Percentiles rank a stretch among this genome's conserved stretches.
Evolutionary conservation across 2,329 filamentous ascomycete species (phyloP).

Genomic region (Ustilaginoidea virens): DNA sequence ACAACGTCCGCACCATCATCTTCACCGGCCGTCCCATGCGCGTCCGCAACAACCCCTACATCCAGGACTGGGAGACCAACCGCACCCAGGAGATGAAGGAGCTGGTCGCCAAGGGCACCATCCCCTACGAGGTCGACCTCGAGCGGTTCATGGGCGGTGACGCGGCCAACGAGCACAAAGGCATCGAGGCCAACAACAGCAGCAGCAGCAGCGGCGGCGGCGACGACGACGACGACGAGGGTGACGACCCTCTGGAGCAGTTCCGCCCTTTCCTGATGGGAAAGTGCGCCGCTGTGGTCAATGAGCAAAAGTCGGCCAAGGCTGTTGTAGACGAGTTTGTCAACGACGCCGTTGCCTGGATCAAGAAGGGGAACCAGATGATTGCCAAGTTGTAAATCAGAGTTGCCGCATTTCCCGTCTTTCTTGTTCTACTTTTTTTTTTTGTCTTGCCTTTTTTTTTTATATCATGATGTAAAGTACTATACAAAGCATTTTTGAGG

Average conservation of each 20-base stretch:
- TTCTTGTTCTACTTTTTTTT: not conserved
- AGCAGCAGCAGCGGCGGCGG: slow-evolving; percentile 51
- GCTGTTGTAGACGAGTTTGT: slow-evolving; percentile 92
- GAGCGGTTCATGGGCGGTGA: slow-evolving; percentile 60
- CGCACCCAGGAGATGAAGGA: slow-evolving; percentile 81
- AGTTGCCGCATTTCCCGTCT: not conserved
- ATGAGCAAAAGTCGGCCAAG: slow-evolving; percentile 84
- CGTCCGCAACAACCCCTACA: slow-evolving; percentile 87
- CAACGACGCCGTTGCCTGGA: slow-evolving; percentile 54
- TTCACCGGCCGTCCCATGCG: slow-evolving; percentile 94
- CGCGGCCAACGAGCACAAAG: slow-evolving; percentile 45
- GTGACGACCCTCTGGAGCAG: slow-evolving; percentile 83
- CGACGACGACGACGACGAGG: slow-evolving; percentile 53
- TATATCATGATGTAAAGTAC: slow-evolving; percentile 10
- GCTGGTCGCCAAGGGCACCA: slow-evolving; percentile 72
- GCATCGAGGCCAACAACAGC: slow-evolving; percentile 39
- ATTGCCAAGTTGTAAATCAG: slow-evolving; percentile 51
- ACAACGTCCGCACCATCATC: slow-evolving; percentile 94
- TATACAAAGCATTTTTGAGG: slow-evolving; percentile 7
- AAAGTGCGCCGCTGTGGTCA: slow-evolving; percentile 85
- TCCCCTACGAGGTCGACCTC: slow-evolving; percentile 88
- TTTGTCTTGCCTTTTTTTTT: slow-evolving; percentile 5
- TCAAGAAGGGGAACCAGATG: slow-evolving; percentile 54
- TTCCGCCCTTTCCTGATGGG: slow-evolving; percentile 90
- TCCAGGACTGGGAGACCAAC: slow-evolving; percentile 91